Evolutionary conservation across 1,139 yeast species (phyloP), one percentile per base, ranked within the genome.

Genomic region (Citeromyces siamensis): DNA sequence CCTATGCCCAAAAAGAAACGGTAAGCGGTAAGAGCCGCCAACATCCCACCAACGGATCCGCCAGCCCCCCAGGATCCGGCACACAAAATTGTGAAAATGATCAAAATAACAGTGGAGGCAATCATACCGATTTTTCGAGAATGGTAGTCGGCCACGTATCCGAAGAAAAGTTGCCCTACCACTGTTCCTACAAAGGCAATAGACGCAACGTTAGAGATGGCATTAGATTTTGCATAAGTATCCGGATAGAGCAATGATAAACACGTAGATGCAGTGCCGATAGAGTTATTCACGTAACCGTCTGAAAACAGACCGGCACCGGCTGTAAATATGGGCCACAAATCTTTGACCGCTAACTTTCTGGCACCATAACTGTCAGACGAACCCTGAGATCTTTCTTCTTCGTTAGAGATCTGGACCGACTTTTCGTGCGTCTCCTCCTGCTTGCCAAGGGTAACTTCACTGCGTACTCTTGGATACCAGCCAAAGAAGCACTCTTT

Each of bases 231-330:
- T 3, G 71, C 56, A 52, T 79, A 78, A 48, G 70, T 71, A 0
- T 55, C 55, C 10, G 85, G 85, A 53, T 86, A 86, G 29, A 86
- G 62, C 3, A 53, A 59, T 12, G 66, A 54, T 43, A 86, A 65
- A 58, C 86, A 76, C 10, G 86, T 75, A 34, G 77, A 66, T 14
- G 80, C 93, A 8, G 90, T 69, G 40, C 86, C 73, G 42, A 84
- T 81, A 35, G 90, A 75, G 59, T 81, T 81, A 57, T 85, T 85
- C 45, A 84, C 81, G 52, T 85, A 85, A 41, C 96, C 95, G 57
- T 86, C 96, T 20, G 90, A 77, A 54, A 86, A 84, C 38, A 86
- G 64, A 39, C 95, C 95, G 1, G 95, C 90, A 44, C 96, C 96
- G 1, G 95, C 76, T 16, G 86, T 77, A 45, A 83, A 68, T 34